Conservation (phyloP, 129 eudicot genomes). For the Flaveria sonorensis region DNA sequence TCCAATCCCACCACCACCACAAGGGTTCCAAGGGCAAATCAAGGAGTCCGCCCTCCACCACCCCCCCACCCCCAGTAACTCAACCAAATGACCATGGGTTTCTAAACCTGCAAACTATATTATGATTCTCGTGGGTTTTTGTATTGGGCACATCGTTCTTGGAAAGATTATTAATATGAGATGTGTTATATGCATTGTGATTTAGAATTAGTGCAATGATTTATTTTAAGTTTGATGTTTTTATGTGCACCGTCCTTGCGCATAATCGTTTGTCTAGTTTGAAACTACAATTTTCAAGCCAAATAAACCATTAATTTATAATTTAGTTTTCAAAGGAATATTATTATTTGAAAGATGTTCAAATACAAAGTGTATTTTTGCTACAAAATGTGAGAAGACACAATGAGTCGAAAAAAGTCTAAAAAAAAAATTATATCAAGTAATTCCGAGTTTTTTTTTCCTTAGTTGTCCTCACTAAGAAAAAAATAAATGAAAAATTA, state of each 20-base stretch:
- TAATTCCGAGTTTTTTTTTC: too few relatives aligned
- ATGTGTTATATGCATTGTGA: neutral
- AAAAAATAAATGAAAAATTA: too few relatives aligned
- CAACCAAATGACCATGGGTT: neutral
- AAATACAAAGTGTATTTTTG: too few relatives aligned
- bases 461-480: too few relatives aligned
- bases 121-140: constrained; percentile 3
- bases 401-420: too few relatives aligned
- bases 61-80: constrained; percentile 62
- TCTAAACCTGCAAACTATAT: neutral
- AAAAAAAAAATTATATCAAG: too few relatives aligned
- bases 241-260: neutral
- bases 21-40: constrained; percentile 81
- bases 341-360: too few relatives aligned
- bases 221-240: neutral
- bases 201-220: neutral
- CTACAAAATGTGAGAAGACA: too few relatives aligned
- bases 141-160: neutral
- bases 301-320: too few relatives aligned
- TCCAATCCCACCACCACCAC: constrained; percentile 78
- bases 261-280: too few relatives aligned
- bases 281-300: too few relatives aligned
- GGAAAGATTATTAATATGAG: neutral
- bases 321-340: too few relatives aligned
- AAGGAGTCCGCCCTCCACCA: constrained; percentile 60